Evolutionary conservation across 108 stramenopile genomes (phyloP).

Genomic region (Cylindrotheca fusiformis): DNA sequence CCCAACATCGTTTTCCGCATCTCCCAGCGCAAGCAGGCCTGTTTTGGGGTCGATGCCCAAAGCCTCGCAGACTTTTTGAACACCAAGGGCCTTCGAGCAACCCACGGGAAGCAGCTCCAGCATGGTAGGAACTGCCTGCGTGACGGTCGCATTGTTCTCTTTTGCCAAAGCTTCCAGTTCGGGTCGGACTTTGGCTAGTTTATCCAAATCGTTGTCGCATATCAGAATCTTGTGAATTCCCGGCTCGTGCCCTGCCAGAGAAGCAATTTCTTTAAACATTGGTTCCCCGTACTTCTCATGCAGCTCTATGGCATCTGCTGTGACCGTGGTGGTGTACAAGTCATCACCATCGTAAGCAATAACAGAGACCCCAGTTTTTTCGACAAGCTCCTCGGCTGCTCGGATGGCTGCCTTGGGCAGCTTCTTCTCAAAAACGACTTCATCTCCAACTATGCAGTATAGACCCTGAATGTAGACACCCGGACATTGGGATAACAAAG

Average conservation of each 20-base stretch:
- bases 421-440: conserved; percentile 86
- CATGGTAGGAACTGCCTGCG: conserved; percentile 90
- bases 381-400: conserved; percentile 64
- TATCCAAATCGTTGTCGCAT: conserved; percentile 69
- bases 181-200: conserved; percentile 47
- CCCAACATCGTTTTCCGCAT: conserved; percentile 92
- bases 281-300: conserved; percentile 86
- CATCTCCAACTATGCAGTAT: conserved; percentile 72
- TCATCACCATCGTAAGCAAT: conserved; percentile 88
- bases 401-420: conserved; percentile 43
- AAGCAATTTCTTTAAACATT: conserved; percentile 32
- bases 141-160: conserved; percentile 54
- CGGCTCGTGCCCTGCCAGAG: conserved; percentile 35
- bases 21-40: conserved; percentile 83
- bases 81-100: conserved; percentile 89
- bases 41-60: conserved; percentile 61
- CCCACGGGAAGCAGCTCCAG: conserved; percentile 85
- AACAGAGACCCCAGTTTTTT: conserved; percentile 54
- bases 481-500: conserved; percentile 26
- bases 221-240: conserved; percentile 84
- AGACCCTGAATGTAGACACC: conserved; percentile 82
- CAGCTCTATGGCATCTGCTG: conserved; percentile 47
- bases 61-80: conserved; percentile 71
- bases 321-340: conserved; percentile 58
- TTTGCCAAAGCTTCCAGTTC: conserved; percentile 63